Conservation (phyloP, 1,139 yeast genomes). For the Pneumocystis canis region DNA sequence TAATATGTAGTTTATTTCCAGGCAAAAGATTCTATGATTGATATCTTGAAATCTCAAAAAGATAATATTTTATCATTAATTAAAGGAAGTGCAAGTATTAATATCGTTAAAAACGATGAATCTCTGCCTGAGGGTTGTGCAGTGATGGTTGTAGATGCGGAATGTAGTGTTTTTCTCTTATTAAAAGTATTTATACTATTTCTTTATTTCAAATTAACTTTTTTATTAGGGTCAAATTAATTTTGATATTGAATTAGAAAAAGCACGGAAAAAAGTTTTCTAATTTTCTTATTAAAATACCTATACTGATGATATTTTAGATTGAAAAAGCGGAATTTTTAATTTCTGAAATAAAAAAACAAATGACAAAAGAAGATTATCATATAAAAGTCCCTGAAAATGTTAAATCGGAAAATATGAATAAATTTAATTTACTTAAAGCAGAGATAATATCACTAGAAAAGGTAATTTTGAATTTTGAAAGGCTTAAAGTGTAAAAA, state of each 20-base stretch:
- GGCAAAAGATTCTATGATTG: conserved; percentile 33
- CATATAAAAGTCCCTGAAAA: conserved; percentile 69
- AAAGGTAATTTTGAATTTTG: conserved; percentile 29
- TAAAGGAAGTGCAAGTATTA: conserved; percentile 36
- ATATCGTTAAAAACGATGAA: conserved; percentile 32
- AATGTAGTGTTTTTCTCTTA: conserved; percentile 71
- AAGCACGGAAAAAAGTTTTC: conserved; percentile 37
- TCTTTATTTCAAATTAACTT: background rate
- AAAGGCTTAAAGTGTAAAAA: background rate
- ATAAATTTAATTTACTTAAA: conserved; percentile 50
- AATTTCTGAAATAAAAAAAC: conserved; percentile 41
- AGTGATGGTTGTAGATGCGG: conserved; percentile 62
- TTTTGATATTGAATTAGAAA: conserved; percentile 73
- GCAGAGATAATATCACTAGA: conserved; percentile 53
- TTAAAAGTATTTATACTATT: conserved; percentile 31
- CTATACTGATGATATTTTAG: conserved; percentile 30
- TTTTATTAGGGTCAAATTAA: conserved; percentile 64
- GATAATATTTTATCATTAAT: conserved; percentile 78
- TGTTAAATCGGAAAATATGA: conserved; percentile 62
- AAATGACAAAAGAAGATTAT: conserved; percentile 62
- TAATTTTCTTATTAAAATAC: background rate
- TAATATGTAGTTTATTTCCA: conserved; percentile 53
- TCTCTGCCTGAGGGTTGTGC: conserved; percentile 74
- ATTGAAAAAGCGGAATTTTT: conserved; percentile 41
- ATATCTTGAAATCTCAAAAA: conserved; percentile 53